Evolutionary conservation across 352 stramenopile species (phyloP).

Genomic region (Phytophthora lateralis): DNA sequence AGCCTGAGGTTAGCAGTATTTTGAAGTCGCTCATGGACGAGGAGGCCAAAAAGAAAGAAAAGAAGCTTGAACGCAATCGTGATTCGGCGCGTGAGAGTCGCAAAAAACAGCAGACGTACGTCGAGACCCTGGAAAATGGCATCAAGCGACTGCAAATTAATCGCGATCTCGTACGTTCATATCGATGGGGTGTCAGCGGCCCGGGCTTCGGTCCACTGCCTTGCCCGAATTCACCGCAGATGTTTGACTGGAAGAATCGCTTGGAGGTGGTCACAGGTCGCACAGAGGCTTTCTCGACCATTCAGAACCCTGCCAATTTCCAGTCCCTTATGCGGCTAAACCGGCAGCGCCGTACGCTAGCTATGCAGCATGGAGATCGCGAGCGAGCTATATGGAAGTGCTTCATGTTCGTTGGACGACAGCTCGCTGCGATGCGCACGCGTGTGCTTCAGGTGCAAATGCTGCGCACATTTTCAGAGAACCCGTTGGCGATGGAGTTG

Average conservation of each 20-base stretch:
- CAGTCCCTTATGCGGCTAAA: constrained; percentile 75
- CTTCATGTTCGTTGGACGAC: constrained; percentile 61
- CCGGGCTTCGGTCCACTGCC: constrained; percentile 47
- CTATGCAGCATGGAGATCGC: constrained; percentile 49
- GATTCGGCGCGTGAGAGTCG: constrained; percentile 85
- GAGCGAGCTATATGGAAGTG: constrained; percentile 62
- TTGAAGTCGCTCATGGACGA: constrained; percentile 89
- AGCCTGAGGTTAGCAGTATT: constrained; percentile 84
- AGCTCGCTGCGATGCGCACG: constrained; percentile 57
- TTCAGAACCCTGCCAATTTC: constrained; percentile 76
- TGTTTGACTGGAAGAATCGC: constrained; percentile 67
- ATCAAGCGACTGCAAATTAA: constrained; percentile 90
- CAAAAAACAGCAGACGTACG: constrained; percentile 89
- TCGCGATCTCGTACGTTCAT: constrained; percentile 69
- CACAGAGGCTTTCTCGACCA: constrained; percentile 64
- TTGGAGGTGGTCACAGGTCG: constrained; percentile 71
- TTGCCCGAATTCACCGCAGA: constrained; percentile 54
- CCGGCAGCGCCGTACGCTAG: constrained; percentile 67
- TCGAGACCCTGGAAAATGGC: constrained; percentile 85
- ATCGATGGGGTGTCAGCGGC: constrained; percentile 73
- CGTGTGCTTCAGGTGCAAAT: constrained; percentile 72
- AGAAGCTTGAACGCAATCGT: constrained; percentile 89
- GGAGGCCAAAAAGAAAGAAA: constrained; percentile 90
- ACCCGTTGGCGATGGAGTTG: constrained; percentile 51
- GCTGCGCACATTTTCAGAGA: constrained; percentile 53